Evolutionary conservation across 495 filamentous ascomycete species (phyloP).

Genomic region (Lindgomyces ingoldianus): DNA sequence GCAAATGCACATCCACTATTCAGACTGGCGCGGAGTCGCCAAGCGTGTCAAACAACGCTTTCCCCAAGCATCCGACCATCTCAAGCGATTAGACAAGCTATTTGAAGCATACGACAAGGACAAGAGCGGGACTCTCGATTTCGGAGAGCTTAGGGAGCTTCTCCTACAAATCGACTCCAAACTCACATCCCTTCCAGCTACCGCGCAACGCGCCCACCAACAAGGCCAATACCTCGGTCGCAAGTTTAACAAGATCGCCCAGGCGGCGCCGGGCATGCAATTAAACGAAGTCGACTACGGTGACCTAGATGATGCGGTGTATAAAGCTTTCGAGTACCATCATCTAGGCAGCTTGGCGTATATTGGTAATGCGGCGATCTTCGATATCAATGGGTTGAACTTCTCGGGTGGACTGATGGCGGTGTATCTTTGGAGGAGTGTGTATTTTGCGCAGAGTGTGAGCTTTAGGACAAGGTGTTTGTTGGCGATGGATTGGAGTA

Average conservation of each 20-base stretch:
- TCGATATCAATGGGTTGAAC: conserved; percentile 79
- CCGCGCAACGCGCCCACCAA: conserved; percentile 96
- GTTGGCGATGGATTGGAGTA: conserved; percentile 98
- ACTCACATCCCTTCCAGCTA: conserved; percentile 48
- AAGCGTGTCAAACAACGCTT: conserved; percentile 81
- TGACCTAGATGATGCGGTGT: conserved; percentile 88
- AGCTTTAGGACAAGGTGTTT: conserved; percentile 85
- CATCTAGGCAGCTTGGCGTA: conserved; percentile 94
- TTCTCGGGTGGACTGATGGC: conserved; percentile 85
- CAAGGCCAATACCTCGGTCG: conserved; percentile 91
- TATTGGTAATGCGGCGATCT: conserved; percentile 92
- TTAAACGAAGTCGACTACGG: conserved; percentile 83
- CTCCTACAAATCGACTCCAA: conserved; percentile 64
- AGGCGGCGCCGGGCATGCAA: conserved; percentile 70
- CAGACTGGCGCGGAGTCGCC: conserved; percentile 84
- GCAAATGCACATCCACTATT: conserved; percentile 76
- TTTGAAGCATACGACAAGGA: conserved; percentile 93
- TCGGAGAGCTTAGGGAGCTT: conserved; percentile 84
- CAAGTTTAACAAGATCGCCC: conserved; percentile 91
- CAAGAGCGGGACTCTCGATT: conserved; percentile 87
- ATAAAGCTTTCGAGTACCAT: conserved; percentile 93
- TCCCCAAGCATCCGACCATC: conserved; percentile 88
- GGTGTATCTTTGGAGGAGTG: conserved; percentile 93
- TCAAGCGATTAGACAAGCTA: conserved; percentile 82
- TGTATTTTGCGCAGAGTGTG: conserved; percentile 98